Conservation (phyloP, 148 eudicot genomes). For the Rhododendron simsii region DNA sequence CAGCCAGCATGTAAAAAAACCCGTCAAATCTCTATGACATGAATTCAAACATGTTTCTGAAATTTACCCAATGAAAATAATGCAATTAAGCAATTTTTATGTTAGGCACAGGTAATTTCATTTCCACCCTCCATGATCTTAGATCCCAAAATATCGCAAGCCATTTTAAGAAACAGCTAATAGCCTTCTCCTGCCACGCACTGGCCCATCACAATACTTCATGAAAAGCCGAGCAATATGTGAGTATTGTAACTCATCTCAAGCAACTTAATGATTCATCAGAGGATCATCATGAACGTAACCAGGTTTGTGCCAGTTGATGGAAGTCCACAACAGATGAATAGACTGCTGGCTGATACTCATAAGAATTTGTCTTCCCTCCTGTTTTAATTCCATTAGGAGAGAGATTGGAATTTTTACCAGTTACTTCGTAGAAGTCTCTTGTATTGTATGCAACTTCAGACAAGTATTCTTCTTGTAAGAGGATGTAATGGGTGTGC, state of each 20-base stretch:
- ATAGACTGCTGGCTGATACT: neutral
- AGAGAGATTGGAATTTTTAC: neutral
- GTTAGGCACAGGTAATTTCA: neutral
- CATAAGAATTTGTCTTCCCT: neutral
- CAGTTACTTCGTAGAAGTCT: neutral
- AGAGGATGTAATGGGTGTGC: neutral
- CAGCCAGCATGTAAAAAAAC: too few species aligned
- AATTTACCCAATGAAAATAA: neutral
- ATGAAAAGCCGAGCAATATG: neutral
- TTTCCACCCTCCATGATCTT: neutral
- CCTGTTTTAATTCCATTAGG: neutral
- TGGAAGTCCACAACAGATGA: neutral
- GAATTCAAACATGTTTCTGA: too few species aligned
- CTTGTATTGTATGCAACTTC: neutral
- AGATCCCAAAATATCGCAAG: neutral
- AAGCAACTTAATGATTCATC: neutral
- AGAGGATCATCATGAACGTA: neutral
- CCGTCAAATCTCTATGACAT: too few species aligned
- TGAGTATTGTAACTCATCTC: neutral
- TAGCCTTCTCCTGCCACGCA: neutral
- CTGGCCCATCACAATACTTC: neutral
- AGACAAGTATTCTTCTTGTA: neutral
- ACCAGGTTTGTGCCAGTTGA: neutral
- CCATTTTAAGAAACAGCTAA: neutral
- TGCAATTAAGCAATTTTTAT: neutral